Evolutionary conservation across 2,329 filamentous ascomycete genomes (phyloP), one percentile per base, ranked within the genome.

Genomic region (Sporothrix phasma): DNA sequence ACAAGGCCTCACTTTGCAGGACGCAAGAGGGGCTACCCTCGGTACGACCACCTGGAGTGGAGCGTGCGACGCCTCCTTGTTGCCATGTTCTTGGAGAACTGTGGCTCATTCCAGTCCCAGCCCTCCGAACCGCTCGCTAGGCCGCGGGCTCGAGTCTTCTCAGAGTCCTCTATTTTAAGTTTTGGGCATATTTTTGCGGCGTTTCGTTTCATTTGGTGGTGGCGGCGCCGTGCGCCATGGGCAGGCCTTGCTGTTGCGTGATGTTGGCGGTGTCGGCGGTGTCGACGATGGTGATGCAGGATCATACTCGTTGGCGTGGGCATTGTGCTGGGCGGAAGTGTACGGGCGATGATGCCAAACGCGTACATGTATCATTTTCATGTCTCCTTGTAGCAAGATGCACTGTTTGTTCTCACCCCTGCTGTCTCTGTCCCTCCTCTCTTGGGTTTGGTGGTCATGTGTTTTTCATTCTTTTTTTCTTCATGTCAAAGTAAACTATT

Each of bases 131-230:
- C n/a, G n/a, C n/a, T n/a, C n/a, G n/a, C n/a, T n/a, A n/a, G n/a
- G n/a, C n/a, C n/a, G n/a, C n/a, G n/a, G n/a, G n/a, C n/a, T n/a
- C n/a, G n/a, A n/a, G n/a, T n/a, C n/a, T n/a, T n/a, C n/a, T n/a
- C n/a, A n/a, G n/a, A n/a, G n/a, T 24, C 34, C 24, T 58, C 22
- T n/a, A 39, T 26, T 43, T 4, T 59, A 15, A 11, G 43, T 19
- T 43, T 45, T 59, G 37, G 53, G 56, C 56, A 59, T 59, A 41
- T 41, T 56, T n/a, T 22, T 31, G 60, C 29, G 45, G 60, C 45
- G 60, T 62, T 62, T 51, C 47, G 39, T 61, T 61, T 61, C 49
- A 19, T n/a, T 3, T 47, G 22, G 22, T 13, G 45, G 45, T n/a
- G n/a, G n/a, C n/a, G n/a, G n/a, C n/a, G n/a, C n/a, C n/a, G n/a